A percentile compares a stretch with the other conserved stretches of the same genome.
phyloP scores from a whole-genome alignment of 805 yeast genomes.

The Saturnispora ahearnii region DNA sequence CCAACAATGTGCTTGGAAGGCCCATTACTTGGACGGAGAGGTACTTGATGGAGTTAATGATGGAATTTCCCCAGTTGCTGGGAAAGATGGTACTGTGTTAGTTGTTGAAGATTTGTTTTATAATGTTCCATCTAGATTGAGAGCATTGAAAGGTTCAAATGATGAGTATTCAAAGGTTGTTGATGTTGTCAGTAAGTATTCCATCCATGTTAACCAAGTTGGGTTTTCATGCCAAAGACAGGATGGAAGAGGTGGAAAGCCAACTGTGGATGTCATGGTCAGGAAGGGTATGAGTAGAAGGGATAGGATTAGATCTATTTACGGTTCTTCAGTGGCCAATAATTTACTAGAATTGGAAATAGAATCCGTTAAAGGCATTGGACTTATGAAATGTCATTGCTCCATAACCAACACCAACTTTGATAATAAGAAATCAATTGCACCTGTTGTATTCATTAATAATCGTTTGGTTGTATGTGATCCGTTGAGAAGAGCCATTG shows the following conservation, averaged over 20 bases:
- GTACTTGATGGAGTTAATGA: constrained; percentile 22
- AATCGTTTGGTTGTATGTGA: constrained; percentile 76
- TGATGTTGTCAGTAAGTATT: constrained; percentile 77
- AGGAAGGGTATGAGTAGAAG: constrained; percentile 39
- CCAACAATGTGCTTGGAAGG: constrained; percentile 61
- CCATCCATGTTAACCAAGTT: constrained; percentile 59
- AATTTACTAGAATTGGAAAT: constrained; percentile 46
- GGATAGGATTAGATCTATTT: constrained; percentile 68
- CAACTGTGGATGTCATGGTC: constrained; percentile 56
- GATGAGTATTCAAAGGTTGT: constrained; percentile 74
- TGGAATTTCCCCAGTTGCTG: constrained; percentile 71
- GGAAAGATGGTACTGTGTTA: constrained; percentile 78
- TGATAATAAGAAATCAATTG: constrained; percentile 51
- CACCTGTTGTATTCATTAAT: constrained; percentile 78
- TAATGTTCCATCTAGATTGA: constrained; percentile 71
- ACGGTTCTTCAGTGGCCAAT: constrained; percentile 59
- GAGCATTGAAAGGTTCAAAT: constrained; percentile 51
- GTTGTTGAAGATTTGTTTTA: constrained; percentile 83
- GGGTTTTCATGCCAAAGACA: constrained; percentile 74
- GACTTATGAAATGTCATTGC: constrained; percentile 48
- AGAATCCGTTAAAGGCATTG: constrained; percentile 31
- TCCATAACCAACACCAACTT: constrained; percentile 65
- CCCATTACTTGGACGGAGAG: constrained; percentile 60
- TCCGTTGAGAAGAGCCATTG: constrained; percentile 62
- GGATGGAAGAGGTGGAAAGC: constrained; percentile 42